These are phyloP conservation scores for Celoporthe dispersa DNA, from an alignment of 2,329 filamentous ascomycete species.

Conservation along the genomic window DNA sequence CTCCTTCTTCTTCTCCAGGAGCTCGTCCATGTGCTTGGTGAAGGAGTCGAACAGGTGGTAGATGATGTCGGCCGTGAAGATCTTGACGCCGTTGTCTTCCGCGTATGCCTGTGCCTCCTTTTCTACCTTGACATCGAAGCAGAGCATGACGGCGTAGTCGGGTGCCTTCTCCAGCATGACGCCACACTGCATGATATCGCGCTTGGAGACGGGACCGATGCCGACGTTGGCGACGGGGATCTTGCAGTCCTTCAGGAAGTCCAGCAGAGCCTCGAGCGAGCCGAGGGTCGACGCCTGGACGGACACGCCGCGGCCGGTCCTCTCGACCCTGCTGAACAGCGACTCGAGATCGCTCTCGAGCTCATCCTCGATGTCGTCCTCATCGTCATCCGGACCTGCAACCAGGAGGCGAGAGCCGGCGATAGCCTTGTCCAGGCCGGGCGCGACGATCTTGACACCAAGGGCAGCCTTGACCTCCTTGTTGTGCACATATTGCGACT, in stretches of 20 bases:
- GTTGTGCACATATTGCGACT: constrained; percentile 97
- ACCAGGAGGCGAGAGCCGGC: constrained; percentile 94
- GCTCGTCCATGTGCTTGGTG: constrained; percentile 88
- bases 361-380: constrained; percentile 95
- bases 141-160: constrained; percentile 98
- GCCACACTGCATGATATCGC: constrained; percentile 93
- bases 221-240: constrained; percentile 97
- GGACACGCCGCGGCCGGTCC: constrained; percentile 89
- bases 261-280: constrained; percentile 91
- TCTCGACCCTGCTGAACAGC: constrained; percentile 88
- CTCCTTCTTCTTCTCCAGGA: constrained; percentile 91
- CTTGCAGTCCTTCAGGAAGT: constrained; percentile 95
- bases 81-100: constrained; percentile 92
- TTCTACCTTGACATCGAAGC: constrained; percentile 99
- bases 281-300: constrained; percentile 97
- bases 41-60: constrained; percentile 98
- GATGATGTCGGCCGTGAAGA: constrained; percentile 98
- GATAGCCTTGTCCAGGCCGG: constrained; percentile 93
- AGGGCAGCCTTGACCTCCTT: constrained; percentile 98
- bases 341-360: constrained; percentile 93
- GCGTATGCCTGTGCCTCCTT: constrained; percentile 92
- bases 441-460: constrained; percentile 98
- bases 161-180: constrained; percentile 96
- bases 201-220: constrained; percentile 96
- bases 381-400: constrained; percentile 92